Percentiles rank a stretch among this genome's conserved stretches.
These are phyloP conservation scores for Trichoderma semiorbis DNA, from an alignment of 2,329 filamentous ascomycete genomes.

Conservation along the genomic window DNA sequence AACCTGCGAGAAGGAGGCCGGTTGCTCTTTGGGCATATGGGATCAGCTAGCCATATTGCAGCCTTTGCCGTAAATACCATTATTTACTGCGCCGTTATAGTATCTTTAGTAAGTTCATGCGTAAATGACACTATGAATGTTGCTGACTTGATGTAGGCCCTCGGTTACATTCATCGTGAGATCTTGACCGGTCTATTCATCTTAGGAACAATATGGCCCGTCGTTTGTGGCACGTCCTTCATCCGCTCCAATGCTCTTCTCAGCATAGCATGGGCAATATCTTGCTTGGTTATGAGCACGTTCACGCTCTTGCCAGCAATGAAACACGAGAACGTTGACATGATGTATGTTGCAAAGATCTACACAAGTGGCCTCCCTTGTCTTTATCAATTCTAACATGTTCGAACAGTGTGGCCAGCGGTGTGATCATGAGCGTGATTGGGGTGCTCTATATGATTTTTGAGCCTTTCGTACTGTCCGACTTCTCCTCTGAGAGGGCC, in stretches of 20 bases:
- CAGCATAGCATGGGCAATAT: conserved; percentile 67
- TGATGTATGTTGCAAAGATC: conserved; percentile 59
- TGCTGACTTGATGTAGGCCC: conserved; percentile 54
- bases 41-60: conserved; percentile 54
- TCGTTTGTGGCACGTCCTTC: conserved; percentile 70
- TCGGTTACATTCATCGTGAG: conserved; percentile 89
- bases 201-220: conserved; percentile 73
- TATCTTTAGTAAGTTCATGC: conserved; percentile 62
- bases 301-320: conserved; percentile 87
- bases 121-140: background rate
- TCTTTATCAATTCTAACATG: conserved; percentile 17
- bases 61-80: conserved; percentile 62
- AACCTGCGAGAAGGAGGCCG: conserved; percentile 65
- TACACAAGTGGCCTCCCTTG: background rate
- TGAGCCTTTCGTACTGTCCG: conserved; percentile 59
- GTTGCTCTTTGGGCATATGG: conserved; percentile 66
- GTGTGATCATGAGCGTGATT: conserved; percentile 70
- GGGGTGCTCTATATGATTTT: conserved; percentile 77
- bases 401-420: conserved; percentile 62
- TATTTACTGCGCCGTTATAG: conserved; percentile 69
- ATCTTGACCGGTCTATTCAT: conserved; percentile 80
- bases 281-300: conserved; percentile 78
- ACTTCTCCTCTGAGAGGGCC: conserved; percentile 34
- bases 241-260: conserved; percentile 62
- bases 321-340: conserved; percentile 72